Percentiles rank a stretch among this genome's conserved stretches.
Conservation (phyloP, 73 alveolate species). For the Paramecium caudatum region DNA sequence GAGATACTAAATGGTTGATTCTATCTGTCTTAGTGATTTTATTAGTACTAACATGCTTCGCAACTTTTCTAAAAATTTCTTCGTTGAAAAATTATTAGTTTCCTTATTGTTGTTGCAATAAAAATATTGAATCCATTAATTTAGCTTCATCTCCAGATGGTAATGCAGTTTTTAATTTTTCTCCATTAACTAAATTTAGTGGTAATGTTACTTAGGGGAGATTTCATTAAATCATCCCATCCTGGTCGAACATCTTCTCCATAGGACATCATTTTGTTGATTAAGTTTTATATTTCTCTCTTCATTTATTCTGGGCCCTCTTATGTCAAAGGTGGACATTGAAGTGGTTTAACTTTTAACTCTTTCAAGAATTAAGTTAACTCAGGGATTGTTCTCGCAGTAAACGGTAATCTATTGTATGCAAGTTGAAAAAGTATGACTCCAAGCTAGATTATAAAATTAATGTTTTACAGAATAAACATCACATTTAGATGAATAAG, state of each 20-base stretch:
- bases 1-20: neutral
- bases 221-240: slow-evolving; percentile 28
- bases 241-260: slow-evolving; percentile 44
- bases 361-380: neutral
- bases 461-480: slow-evolving; percentile 39
- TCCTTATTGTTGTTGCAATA: slow-evolving; percentile 8
- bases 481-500: slow-evolving; percentile 47
- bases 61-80: neutral
- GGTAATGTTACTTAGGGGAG: neutral
- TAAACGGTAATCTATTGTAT: neutral
- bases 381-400: neutral
- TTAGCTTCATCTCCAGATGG: neutral
- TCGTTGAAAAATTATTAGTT: neutral
- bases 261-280: slow-evolving; percentile 19
- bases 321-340: neutral
- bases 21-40: neutral
- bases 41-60: neutral
- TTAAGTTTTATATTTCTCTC: slow-evolving; percentile 8
- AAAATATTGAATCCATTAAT: neutral
- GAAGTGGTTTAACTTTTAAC: neutral
- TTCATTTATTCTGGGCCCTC: neutral
- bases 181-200: neutral
- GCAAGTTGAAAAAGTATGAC: slow-evolving; percentile 24
- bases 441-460: neutral
- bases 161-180: neutral